phyloP scores from a whole-genome alignment of 176 grass and related monocot genomes.

The Guadua angustifolia region DNA sequence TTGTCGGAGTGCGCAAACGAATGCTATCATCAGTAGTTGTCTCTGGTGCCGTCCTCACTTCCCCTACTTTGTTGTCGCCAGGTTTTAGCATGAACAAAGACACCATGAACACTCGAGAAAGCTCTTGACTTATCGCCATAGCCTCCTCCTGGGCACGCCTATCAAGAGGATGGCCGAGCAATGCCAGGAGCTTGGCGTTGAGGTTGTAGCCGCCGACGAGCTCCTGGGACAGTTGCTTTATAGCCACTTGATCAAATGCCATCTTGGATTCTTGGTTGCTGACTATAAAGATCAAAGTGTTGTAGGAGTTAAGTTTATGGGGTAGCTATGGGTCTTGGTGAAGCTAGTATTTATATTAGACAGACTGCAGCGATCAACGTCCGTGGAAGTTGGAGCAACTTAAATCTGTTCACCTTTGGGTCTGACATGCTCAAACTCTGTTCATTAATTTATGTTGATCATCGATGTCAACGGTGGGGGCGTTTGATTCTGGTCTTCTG shows the following conservation, averaged over 20 bases:
- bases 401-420: neutral
- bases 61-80: neutral
- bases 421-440: conserved; percentile 44
- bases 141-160: conserved; percentile 26
- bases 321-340: conserved; percentile 3
- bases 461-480: conserved; percentile 26
- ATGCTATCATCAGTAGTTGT: neutral
- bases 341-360: conserved; percentile 34
- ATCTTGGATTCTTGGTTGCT: conserved; percentile 14
- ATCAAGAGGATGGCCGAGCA: conserved; percentile 43
- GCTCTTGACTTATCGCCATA: conserved; percentile 23
- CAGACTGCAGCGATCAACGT: neutral
- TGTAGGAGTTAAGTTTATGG: neutral
- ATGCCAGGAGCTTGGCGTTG: conserved; percentile 17
- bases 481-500: conserved; percentile 29
- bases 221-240: conserved; percentile 24
- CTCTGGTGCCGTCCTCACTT: neutral
- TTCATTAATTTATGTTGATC: conserved; percentile 39
- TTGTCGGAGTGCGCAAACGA: neutral
- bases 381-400: neutral
- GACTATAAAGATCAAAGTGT: neutral
- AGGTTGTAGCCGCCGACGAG: conserved; percentile 41
- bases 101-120: conserved; percentile 46
- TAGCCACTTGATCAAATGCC: conserved; percentile 28
- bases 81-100: conserved; percentile 43